Conservation (phyloP, 306 rosid species). For the Mimosa pudica region DNA sequence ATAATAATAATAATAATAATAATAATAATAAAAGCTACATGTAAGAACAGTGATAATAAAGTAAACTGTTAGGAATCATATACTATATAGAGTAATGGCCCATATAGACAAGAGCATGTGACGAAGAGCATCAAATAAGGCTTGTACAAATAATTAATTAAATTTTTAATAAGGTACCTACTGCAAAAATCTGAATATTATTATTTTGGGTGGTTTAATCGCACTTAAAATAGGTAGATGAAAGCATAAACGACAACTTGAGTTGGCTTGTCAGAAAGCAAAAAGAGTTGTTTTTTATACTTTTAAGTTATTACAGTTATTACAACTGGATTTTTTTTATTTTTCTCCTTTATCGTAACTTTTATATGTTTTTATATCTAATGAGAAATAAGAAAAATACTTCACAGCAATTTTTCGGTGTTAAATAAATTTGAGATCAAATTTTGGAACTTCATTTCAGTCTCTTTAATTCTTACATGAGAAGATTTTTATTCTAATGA, state of each 20-base stretch:
- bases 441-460: background rate
- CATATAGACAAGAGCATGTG: conserved; percentile 38
- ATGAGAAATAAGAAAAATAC: background rate
- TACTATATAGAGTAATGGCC: background rate
- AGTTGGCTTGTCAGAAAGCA: conserved; percentile 24
- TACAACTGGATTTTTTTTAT: background rate
- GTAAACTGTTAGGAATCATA: conserved; percentile 11
- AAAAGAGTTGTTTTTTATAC: background rate
- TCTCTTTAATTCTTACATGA: background rate
- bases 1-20: background rate
- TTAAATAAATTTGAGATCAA: background rate
- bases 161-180: conserved; percentile 3
- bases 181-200: conserved; percentile 27
- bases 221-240: conserved; percentile 6
- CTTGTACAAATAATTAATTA: conserved; percentile 5
- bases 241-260: conserved; percentile 12
- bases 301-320: conserved; percentile 8
- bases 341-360: background rate
- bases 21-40: background rate
- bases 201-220: background rate
- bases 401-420: background rate
- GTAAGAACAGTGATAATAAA: conserved; percentile 10
- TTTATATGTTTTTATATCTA: background rate
- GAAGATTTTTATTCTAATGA: background rate
- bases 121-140: conserved; percentile 34